phyloP scores from a whole-genome alignment of 2,329 filamentous ascomycete species.

The Trichoderma koningii region DNA sequence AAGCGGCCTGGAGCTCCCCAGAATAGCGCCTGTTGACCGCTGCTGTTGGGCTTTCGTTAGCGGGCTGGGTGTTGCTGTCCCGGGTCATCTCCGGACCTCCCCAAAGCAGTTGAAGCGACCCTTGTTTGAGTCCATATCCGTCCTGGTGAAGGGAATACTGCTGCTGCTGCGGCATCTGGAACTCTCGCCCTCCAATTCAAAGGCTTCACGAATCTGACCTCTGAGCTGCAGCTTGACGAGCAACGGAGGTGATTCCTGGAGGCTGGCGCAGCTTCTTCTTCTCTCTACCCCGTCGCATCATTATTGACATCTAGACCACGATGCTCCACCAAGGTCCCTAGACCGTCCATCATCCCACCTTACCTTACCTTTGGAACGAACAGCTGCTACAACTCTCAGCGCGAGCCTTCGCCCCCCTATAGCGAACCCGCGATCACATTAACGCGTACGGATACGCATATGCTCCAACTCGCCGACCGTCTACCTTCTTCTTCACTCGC shows the following conservation, averaged over 20 bases:
- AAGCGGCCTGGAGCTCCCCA: not conserved
- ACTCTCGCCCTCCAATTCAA: not conserved
- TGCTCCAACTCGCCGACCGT: not conserved
- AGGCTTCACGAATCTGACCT: not conserved
- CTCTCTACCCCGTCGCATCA: constrained; percentile 4
- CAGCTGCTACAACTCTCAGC: constrained; percentile 30
- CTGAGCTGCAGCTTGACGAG: constrained; percentile 17
- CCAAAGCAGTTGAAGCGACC: not conserved
- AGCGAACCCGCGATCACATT: not conserved
- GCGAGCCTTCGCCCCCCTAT: constrained; percentile 14
- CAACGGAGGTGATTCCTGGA: constrained; percentile 25
- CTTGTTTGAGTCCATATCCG: constrained; percentile 13
- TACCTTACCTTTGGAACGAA: not conserved
- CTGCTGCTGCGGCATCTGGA: not conserved
- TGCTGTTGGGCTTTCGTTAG: constrained; percentile 5
- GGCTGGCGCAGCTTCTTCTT: constrained; percentile 1
- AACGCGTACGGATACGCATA: constrained; percentile 14
- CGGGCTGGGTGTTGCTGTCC: not conserved
- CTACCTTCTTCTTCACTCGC: constrained; percentile 9
- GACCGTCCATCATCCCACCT: constrained; percentile 25
- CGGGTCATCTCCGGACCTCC: constrained; percentile 40
- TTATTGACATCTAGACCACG: constrained; percentile 31
- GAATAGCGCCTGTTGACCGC: not conserved
- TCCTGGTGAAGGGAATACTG: constrained; percentile 29
- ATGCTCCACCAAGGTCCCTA: constrained; percentile 37